Base-by-base conservation (phyloP, 2,329 filamentous ascomycete genomes). In the Colletotrichum nymphaeae region DNA sequence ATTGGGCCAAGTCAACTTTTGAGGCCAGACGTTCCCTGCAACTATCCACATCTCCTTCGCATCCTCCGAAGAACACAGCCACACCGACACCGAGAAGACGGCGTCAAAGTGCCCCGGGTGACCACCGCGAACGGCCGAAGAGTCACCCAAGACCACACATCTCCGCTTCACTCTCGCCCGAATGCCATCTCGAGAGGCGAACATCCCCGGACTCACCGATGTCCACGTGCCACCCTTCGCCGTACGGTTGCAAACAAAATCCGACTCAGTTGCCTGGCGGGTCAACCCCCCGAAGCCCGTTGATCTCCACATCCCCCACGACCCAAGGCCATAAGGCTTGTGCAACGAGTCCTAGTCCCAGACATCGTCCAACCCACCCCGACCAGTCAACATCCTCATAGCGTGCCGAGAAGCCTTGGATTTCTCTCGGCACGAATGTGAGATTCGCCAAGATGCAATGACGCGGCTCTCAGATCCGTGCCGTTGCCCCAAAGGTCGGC, bases 391-490 rank as follows among this genome's bases (percentile, higher is more conserved):
- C 19, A 24, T 62, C 30, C 30, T 35, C 14, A 62, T 37, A 32
- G 60, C 67, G 67, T 70, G 70, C 70, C 70, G 67, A 73, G 70
- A 55, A 49, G 26, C 55, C 56, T 60, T 64, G 67, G 35, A 28
- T 12, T 64, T 65, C 28, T 67, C 69, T 73, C 70, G 70, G 70
- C 70, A 70, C 55, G 12, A 35, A 19, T 22, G 70, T 66, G 32
- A 60, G 70, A 57, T 49, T 32, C 56, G 70, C 70, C 67, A 73
- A 73, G 67, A 59, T 73, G 28, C 70, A 70, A 57, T 70, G 70
- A 73, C 70, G 70, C 67, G 70, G 70, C 67, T 59, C 30, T n/a
- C 42, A 49, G 24, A 62, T 62, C 55, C 67, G 32, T n/a, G 59
- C 19, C 42, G 42, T 49, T 49, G 42, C 42, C 32, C 63, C 56